Percentiles rank a stretch among this genome's conserved stretches.
Evolutionary conservation across 2,329 filamentous ascomycete genomes (phyloP).

Genomic region (Fusarium setosum): DNA sequence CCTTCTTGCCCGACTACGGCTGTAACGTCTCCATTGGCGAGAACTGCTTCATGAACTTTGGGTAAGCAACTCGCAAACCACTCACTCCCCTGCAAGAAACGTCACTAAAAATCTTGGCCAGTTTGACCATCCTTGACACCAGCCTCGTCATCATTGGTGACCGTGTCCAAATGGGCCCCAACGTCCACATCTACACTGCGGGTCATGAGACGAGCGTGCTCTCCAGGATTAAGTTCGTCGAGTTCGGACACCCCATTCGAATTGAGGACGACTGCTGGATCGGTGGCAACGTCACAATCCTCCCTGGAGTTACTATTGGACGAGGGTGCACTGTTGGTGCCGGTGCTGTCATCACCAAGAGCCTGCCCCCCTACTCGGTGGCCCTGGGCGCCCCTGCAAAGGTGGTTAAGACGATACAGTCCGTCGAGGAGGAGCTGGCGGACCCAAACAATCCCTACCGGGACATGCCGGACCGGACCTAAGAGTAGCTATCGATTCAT

Average conservation of each 20-base stretch:
- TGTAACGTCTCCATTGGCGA: slow-evolving; percentile 72
- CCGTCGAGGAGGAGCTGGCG: slow-evolving; percentile 46
- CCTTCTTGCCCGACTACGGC: slow-evolving; percentile 73
- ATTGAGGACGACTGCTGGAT: slow-evolving; percentile 69
- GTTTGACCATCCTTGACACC: slow-evolving; percentile 76
- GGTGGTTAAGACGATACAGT: slow-evolving; percentile 59
- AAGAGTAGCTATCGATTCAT: background rate
- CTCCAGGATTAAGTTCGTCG: slow-evolving; percentile 58
- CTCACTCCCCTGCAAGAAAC: fast-evolving
- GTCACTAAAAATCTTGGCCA: slow-evolving; percentile 17
- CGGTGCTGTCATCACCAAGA: slow-evolving; percentile 61
- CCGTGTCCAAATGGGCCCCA: slow-evolving; percentile 77
- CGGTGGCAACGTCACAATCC: slow-evolving; percentile 60
- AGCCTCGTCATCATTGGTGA: slow-evolving; percentile 76
- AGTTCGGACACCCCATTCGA: slow-evolving; percentile 58
- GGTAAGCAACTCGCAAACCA: slow-evolving; percentile 31
- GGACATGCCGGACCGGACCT: slow-evolving; percentile 43
- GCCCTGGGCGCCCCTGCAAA: slow-evolving; percentile 61
- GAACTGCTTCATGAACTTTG: slow-evolving; percentile 70
- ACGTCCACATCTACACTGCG: slow-evolving; percentile 76
- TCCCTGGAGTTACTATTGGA: slow-evolving; percentile 65
- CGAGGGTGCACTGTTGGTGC: slow-evolving; percentile 63
- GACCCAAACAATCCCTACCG: slow-evolving; percentile 41
- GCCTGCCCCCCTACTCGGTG: slow-evolving; percentile 60
- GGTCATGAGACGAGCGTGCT: slow-evolving; percentile 76